A percentile compares a stretch with the other conserved stretches of the same genome.
Conservation (phyloP, 331 rosid species). For the Pyrus hybrid region DNA sequence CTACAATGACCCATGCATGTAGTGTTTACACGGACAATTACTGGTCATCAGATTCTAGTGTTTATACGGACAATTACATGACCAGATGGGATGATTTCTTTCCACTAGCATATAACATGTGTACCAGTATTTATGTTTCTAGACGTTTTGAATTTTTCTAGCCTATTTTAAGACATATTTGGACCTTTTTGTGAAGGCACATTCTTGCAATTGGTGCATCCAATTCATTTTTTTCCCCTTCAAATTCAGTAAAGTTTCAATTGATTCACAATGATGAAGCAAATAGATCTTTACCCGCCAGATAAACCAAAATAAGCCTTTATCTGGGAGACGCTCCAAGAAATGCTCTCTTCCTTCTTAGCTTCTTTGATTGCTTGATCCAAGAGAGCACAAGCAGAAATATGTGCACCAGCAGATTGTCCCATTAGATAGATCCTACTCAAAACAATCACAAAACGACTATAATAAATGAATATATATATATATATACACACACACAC, state of each 20-base stretch:
- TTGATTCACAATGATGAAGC: conserved; percentile 1
- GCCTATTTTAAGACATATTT: too few relatives aligned
- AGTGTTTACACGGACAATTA: not conserved
- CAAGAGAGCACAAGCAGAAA: conserved; percentile 78
- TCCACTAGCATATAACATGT: not conserved
- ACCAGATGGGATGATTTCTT: not conserved
- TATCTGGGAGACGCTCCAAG: conserved; percentile 64
- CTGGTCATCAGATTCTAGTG: too few relatives aligned
- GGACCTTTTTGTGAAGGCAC: too few relatives aligned
- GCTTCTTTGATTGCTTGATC: conserved; percentile 68
- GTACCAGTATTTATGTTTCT: not conserved
- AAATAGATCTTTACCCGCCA: conserved; percentile 66
- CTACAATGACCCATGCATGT: not conserved
- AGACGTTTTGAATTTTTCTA: too few relatives aligned
- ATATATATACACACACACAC: not conserved
- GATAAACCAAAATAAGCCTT: conserved; percentile 92
- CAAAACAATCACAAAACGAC: conserved; percentile 6
- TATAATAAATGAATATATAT: not conserved
- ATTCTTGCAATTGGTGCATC: too few relatives aligned
- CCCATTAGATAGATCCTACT: conserved; percentile 91
- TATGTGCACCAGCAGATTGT: conserved; percentile 98
- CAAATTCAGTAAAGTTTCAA: not conserved
- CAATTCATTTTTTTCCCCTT: too few relatives aligned
- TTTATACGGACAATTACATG: not conserved
- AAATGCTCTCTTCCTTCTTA: conserved; percentile 27